These are phyloP conservation scores for Alnus rubra DNA, from an alignment of 306 rosid genomes.

Conservation along the genomic window DNA sequence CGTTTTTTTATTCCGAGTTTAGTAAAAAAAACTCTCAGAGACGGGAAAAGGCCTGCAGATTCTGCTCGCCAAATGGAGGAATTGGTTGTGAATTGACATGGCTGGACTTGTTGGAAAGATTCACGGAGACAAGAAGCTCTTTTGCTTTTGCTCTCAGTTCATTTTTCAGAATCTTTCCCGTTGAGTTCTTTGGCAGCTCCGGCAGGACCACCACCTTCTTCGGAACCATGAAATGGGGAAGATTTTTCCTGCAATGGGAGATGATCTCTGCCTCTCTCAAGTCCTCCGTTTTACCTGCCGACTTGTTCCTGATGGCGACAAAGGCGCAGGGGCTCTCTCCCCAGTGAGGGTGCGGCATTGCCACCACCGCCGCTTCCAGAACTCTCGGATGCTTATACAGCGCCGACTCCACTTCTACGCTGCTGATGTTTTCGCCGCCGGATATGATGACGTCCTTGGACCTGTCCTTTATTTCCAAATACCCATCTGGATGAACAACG, in stretches of 20 bases:
- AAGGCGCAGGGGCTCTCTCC: slow-evolving; percentile 96
- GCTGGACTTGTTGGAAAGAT: neutral
- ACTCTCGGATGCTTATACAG: slow-evolving; percentile 67
- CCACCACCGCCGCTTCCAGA: slow-evolving; percentile 86
- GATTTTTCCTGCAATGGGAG: slow-evolving; percentile 32
- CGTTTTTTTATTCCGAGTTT: neutral
- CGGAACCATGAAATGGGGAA: slow-evolving; percentile 49
- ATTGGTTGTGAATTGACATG: slow-evolving; percentile 6
- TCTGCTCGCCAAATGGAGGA: slow-evolving; percentile 19
- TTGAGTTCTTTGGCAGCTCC: slow-evolving; percentile 45
- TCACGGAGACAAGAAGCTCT: neutral
- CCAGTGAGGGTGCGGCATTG: slow-evolving; percentile 88
- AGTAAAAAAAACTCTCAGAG: slow-evolving; percentile 37
- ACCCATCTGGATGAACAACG: slow-evolving; percentile 77
- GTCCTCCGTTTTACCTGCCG: neutral
- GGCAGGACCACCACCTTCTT: slow-evolving; percentile 43
- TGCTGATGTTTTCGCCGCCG: slow-evolving; percentile 89
- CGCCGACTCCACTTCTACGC: slow-evolving; percentile 70
- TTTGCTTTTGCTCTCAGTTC: slow-evolving; percentile 35
- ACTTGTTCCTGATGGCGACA: slow-evolving; percentile 33
- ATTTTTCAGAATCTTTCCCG: slow-evolving; percentile 43
- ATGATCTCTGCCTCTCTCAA: slow-evolving; percentile 39
- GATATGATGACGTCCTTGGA: slow-evolving; percentile 90
- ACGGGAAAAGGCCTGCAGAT: slow-evolving; percentile 54
- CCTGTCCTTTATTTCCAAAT: slow-evolving; percentile 83